A percentile compares a stretch with the other conserved stretches of the same genome.
These are phyloP conservation scores for Graphilbum fragrans DNA, from an alignment of 2,329 filamentous ascomycete species.

Conservation along the genomic window DNA sequence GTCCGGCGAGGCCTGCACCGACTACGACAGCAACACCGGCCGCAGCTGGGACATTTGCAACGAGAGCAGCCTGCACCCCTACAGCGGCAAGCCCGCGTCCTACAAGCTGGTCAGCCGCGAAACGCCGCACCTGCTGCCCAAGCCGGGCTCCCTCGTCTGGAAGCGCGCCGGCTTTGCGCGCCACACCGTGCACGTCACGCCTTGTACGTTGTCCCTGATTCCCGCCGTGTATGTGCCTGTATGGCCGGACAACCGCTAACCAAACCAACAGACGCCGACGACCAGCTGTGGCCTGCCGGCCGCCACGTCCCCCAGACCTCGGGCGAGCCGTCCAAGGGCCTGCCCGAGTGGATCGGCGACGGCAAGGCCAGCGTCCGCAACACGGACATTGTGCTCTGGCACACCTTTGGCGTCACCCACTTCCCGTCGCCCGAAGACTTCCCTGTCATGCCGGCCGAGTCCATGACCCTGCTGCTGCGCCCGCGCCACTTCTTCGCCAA, in stretches of 20 bases:
- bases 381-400: conserved; percentile 82
- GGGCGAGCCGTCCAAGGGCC: conserved; percentile 60
- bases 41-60: conserved; percentile 89
- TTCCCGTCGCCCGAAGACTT: conserved; percentile 86
- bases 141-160: conserved; percentile 72
- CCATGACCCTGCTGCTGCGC: conserved; percentile 67
- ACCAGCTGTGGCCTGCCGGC: conserved; percentile 74
- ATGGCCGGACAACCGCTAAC: neutral
- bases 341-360: conserved; percentile 68
- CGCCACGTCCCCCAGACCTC: conserved; percentile 82
- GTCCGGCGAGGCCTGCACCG: conserved; percentile 54
- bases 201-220: conserved; percentile 46
- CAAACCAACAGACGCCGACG: conserved; percentile 50
- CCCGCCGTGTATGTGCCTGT: too few relatives aligned
- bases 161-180: conserved; percentile 80
- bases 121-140: conserved; percentile 66
- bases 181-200: conserved; percentile 80
- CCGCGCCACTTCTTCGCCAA: conserved; percentile 73
- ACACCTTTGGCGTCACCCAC: conserved; percentile 84
- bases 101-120: conserved; percentile 90
- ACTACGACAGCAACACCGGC: conserved; percentile 70
- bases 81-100: conserved; percentile 70
- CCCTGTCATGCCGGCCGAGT: conserved; percentile 81
- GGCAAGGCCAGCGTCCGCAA: conserved; percentile 60
- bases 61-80: conserved; percentile 69